A percentile compares a stretch with the other conserved stretches of the same genome.
These are phyloP conservation scores for Peniophora sp. DNA, from an alignment of 1,284 basidiomycete genomes.

Conservation along the genomic window DNA sequence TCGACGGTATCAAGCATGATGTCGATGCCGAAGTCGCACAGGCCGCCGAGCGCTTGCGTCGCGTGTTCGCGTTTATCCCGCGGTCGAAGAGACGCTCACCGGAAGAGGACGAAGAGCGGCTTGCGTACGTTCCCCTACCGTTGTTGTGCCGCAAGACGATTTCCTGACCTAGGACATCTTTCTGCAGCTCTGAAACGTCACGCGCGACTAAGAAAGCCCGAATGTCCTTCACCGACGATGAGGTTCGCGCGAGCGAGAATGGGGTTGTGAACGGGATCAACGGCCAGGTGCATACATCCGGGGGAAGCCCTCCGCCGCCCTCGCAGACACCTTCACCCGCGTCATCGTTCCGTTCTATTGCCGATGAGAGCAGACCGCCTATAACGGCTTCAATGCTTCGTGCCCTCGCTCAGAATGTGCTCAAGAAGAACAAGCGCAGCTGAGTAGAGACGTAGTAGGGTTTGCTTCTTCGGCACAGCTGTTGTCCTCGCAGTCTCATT, in stretches of 20 bases:
- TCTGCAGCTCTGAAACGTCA: neutral
- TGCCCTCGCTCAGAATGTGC: conserved; percentile 52
- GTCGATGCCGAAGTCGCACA: conserved; percentile 6
- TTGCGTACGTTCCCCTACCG: neutral
- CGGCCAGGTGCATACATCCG: conserved; percentile 1
- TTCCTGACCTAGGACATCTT: neutral
- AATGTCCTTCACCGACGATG: neutral
- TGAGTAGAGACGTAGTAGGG: neutral
- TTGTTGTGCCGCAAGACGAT: too few relatives aligned
- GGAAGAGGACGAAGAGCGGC: conserved; percentile 9
- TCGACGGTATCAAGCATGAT: conserved; percentile 9
- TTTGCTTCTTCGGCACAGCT: neutral
- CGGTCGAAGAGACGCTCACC: conserved; percentile 12
- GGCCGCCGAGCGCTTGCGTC: conserved; percentile 8
- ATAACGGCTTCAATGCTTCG: conserved; percentile 67
- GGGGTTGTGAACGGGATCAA: conserved; percentile 1
- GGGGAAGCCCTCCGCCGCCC: conserved; percentile 21
- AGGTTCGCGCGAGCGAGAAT: neutral
- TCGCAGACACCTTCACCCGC: conserved; percentile 27
- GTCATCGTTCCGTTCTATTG: conserved; percentile 14
- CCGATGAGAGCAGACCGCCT: conserved; percentile 18
- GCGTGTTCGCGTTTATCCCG: conserved; percentile 8
- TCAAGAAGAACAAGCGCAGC: conserved; percentile 31
- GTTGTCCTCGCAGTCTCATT: too few relatives aligned
- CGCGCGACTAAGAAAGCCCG: neutral